Percentiles rank a stretch among this genome's conserved stretches.
phyloP scores from a whole-genome alignment of 2,329 filamentous ascomycete genomes.

The Zarea fungicola region DNA sequence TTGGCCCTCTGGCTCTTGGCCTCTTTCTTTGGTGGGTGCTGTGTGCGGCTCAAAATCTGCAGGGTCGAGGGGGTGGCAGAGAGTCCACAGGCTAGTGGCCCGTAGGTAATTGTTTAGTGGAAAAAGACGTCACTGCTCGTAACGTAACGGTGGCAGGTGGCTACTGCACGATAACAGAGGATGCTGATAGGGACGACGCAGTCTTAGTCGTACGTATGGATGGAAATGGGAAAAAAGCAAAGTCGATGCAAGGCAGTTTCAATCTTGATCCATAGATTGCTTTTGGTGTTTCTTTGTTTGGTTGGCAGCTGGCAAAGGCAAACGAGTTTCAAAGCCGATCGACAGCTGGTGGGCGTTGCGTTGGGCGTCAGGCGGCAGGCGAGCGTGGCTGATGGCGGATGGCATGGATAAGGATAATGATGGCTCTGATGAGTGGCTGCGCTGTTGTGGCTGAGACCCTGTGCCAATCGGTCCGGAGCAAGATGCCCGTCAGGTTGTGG shows the following conservation, averaged over 20 bases:
- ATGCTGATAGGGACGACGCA: neutral
- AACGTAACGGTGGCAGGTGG: constrained; percentile 4
- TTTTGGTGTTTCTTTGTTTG: too few species aligned
- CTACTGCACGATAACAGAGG: neutral
- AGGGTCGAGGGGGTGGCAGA: constrained; percentile 7
- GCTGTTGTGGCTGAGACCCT: too few species aligned
- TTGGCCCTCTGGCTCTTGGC: neutral
- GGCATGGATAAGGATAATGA: neutral
- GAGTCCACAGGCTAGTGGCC: neutral
- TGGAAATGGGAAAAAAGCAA: neutral
- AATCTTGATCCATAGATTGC: neutral
- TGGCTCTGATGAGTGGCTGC: neutral
- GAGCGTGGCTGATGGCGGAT: neutral
- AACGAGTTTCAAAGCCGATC: neutral
- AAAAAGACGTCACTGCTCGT: constrained; percentile 5
- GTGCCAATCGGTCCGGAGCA: neutral
- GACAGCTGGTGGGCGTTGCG: constrained; percentile 1
- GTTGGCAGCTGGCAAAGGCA: neutral
- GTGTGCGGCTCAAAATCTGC: constrained; percentile 10
- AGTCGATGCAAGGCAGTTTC: neutral
- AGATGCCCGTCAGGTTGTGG: neutral
- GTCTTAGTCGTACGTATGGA: neutral
- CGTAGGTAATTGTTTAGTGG: neutral
- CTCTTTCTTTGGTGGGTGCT: neutral
- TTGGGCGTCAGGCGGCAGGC: neutral